A percentile compares a stretch with the other conserved stretches of the same genome.
phyloP scores from a whole-genome alignment of 768 basidiomycete genomes.

The Lentinula boryana region DNA sequence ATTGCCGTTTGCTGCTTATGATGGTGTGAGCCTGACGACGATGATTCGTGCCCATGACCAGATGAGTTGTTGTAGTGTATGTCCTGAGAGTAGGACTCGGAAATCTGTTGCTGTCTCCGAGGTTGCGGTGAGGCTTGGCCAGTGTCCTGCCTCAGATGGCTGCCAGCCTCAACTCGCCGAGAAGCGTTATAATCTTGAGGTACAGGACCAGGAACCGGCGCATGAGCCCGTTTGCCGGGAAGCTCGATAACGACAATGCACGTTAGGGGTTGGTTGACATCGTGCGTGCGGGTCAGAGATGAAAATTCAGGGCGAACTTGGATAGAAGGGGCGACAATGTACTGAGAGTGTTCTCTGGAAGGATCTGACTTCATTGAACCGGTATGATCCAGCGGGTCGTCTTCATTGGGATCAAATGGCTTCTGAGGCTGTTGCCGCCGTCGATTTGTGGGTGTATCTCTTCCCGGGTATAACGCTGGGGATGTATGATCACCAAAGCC shows the following conservation, averaged over 20 bases:
- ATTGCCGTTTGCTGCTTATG: slow-evolving; percentile 21
- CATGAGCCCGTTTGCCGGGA: slow-evolving; percentile 59
- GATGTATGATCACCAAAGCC: slow-evolving; percentile 71
- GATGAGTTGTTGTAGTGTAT: slow-evolving; percentile 8
- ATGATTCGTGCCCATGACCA: slow-evolving; percentile 20
- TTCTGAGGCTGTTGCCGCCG: slow-evolving; percentile 25
- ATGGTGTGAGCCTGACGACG: slow-evolving; percentile 15
- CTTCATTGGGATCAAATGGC: slow-evolving; percentile 69
- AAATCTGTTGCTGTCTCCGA: slow-evolving; percentile 20
- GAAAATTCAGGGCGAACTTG: slow-evolving; percentile 91
- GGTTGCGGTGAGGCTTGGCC: slow-evolving; percentile 15
- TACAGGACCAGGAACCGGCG: slow-evolving; percentile 49
- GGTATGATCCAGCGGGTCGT: slow-evolving; percentile 74
- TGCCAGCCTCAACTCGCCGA: slow-evolving; percentile 18
- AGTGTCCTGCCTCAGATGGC: slow-evolving; percentile 11
- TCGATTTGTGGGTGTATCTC: slow-evolving; percentile 50
- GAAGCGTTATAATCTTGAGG: slow-evolving; percentile 39
- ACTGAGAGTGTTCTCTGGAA: slow-evolving; percentile 44
- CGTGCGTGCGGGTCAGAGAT: slow-evolving; percentile 63
- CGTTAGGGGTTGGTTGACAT: slow-evolving; percentile 78
- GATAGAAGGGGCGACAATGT: slow-evolving; percentile 88
- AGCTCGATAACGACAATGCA: slow-evolving; percentile 94
- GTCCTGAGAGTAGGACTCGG: slow-evolving; percentile 14
- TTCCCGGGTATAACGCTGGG: slow-evolving; percentile 59
- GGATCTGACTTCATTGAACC: slow-evolving; percentile 40